Base-by-base conservation (phyloP, 2,329 filamentous ascomycete species). In the Emericellopsis atlantica region DNA sequence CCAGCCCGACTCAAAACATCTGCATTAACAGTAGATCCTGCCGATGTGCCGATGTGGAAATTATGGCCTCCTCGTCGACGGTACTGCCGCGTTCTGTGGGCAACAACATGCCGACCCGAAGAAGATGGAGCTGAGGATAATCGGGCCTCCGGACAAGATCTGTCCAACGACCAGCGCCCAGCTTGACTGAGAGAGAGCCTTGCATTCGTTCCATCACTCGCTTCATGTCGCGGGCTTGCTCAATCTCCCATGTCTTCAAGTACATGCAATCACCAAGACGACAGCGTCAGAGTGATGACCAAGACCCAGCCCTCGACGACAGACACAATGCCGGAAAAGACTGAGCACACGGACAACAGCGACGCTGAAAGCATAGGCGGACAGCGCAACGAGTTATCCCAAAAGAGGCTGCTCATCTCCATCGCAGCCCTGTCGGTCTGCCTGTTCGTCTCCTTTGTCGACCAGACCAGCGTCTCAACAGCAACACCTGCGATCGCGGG, bases 401-500 rank as follows among this genome's bases (percentile, higher is more conserved):
- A 44, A 2, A 56, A 52, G 32, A 53, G 51, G 21, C 53, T 59
- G 29, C 40, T 60, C 11, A 43, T 57, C 7, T 54, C 55, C 18
- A 50, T 58, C 32, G 43, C 49, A 0, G 50, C 54, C 1, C 44
- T 61, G 12, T 52, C 56, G 1, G 43, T 58, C 6, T 52, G 51
- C 6, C 48, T 60, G 11, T 53, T 61, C 6, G 51, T 59, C 12
- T 54, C 54, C 2, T 60, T 61, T 41, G 49, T 64, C 39, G 57
- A 66, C 49, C 53, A 66, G 45, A 55, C 58, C 18, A 49, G 54
- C 15, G 54, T 62, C 3, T 53, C 54, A 1, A 59, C 57, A 0
- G 53, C 58, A 0, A 47, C 58, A 0, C 60, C 65, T 3, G 62
- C 66, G 2, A 65, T 62, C 1, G 56, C 57, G 0, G 43, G 40